A percentile compares a stretch with the other conserved stretches of the same genome.
phyloP scores from a whole-genome alignment of 805 yeast genomes.

The Wickerhamomyces tratensis region DNA sequence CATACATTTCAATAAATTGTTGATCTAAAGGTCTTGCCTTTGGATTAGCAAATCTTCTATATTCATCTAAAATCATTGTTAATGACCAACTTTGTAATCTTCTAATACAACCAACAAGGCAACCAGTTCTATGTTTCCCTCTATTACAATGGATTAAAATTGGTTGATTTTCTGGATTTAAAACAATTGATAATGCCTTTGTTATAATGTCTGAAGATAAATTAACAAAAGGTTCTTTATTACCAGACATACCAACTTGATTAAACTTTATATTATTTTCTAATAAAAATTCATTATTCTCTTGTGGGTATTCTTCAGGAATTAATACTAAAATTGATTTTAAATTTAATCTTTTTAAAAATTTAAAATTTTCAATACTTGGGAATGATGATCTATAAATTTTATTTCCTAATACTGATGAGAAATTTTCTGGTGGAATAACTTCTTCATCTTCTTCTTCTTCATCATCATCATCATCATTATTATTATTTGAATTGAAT shows the following conservation, averaged over 20 bases:
- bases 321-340: slow-evolving; percentile 76
- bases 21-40: slow-evolving; percentile 94
- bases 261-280: slow-evolving; percentile 57
- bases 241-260: slow-evolving; percentile 91
- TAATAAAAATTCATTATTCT: slow-evolving; percentile 55
- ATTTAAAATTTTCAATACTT: slow-evolving; percentile 68
- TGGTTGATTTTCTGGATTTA: slow-evolving; percentile 86
- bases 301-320: slow-evolving; percentile 85
- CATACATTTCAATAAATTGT: slow-evolving; percentile 87
- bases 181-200: slow-evolving; percentile 69
- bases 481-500: no score
- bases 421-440: slow-evolving; percentile 82
- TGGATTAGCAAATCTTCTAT: slow-evolving; percentile 89
- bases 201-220: slow-evolving; percentile 60
- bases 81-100: slow-evolving; percentile 87
- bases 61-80: slow-evolving; percentile 92
- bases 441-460: slow-evolving; percentile 7
- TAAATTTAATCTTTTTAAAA: slow-evolving; percentile 49
- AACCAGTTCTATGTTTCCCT: slow-evolving; percentile 96
- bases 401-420: slow-evolving; percentile 60
- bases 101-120: slow-evolving; percentile 87
- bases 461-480: neutral
- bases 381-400: slow-evolving; percentile 91
- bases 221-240: slow-evolving; percentile 89
- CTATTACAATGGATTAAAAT: slow-evolving; percentile 89